Percentiles rank a stretch among this genome's conserved stretches.
These are phyloP conservation scores for Stachybotrys elegans DNA, from an alignment of 2,329 filamentous ascomycete species.

Conservation along the genomic window DNA sequence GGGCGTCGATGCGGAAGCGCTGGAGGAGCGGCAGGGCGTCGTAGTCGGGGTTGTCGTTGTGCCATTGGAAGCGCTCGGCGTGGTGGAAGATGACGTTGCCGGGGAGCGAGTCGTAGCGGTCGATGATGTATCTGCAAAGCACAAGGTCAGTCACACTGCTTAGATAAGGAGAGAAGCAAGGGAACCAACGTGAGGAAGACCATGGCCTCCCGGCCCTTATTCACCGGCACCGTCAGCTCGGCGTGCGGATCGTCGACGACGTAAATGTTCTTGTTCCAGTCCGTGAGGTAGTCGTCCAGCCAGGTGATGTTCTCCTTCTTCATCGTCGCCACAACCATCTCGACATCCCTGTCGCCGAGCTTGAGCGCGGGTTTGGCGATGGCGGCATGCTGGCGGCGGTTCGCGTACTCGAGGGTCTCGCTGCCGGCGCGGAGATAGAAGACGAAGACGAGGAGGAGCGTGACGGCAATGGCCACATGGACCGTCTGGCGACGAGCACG, in stretches of 20 bases:
- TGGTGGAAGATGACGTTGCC: conserved; percentile 41
- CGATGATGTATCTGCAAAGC: conserved; percentile 37
- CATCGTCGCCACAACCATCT: conserved; percentile 28
- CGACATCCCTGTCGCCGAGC: conserved; percentile 21
- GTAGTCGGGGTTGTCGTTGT: conserved; percentile 49
- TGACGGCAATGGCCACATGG: conserved; percentile 17
- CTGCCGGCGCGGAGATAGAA: conserved; percentile 9
- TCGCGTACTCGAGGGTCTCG: background rate
- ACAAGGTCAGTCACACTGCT: background rate
- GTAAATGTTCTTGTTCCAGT: conserved; percentile 50
- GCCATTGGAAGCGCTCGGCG: conserved; percentile 45
- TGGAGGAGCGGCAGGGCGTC: conserved; percentile 48
- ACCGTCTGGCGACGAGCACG: conserved; percentile 16
- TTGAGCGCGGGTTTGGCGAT: conserved; percentile 6
- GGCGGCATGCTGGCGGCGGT: background rate
- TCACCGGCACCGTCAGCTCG: conserved; percentile 40
- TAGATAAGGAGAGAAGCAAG: background rate
- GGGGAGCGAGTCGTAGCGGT: conserved; percentile 42
- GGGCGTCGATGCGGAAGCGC: conserved; percentile 40
- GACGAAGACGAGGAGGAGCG: conserved; percentile 17
- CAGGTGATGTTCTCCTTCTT: conserved; percentile 30
- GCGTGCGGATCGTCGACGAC: conserved; percentile 45
- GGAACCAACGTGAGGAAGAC: conserved; percentile 40
- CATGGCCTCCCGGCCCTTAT: conserved; percentile 50
- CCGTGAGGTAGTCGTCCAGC: conserved; percentile 33